Percentiles rank a stretch among this genome's conserved stretches.
These are phyloP conservation scores for Yamadazyma kitorensis DNA, from an alignment of 805 yeast species.

Conservation along the genomic window DNA sequence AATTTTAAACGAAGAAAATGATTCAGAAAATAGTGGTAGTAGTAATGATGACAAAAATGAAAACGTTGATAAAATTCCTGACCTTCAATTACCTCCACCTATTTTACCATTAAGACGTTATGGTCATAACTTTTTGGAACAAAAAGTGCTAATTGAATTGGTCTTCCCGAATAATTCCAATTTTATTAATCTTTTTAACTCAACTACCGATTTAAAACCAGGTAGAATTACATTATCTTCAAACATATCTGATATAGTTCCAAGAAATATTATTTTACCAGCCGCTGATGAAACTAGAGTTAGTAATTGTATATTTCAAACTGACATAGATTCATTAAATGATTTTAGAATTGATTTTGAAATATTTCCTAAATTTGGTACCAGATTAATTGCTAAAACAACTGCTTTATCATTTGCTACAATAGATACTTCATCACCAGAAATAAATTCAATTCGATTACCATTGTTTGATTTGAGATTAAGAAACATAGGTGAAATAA, in stretches of 20 bases:
- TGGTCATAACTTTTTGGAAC: constrained; percentile 94
- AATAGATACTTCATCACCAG: constrained; percentile 39
- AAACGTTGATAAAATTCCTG: constrained; percentile 77
- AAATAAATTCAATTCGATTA: constrained; percentile 43
- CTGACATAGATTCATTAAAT: constrained; percentile 61
- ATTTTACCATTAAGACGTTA: constrained; percentile 89
- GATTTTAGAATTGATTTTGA: constrained; percentile 81
- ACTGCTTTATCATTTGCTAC: constrained; percentile 62
- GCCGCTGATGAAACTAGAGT: constrained; percentile 53
- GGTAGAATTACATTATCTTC: constrained; percentile 85
- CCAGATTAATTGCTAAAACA: constrained; percentile 85
- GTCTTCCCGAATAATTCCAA: constrained; percentile 51
- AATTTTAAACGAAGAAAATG: constrained; percentile 27
- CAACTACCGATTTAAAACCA: constrained; percentile 49
- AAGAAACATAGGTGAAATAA: constrained; percentile 76
- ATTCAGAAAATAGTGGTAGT: constrained; percentile 39
- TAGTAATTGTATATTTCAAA: constrained; percentile 72
- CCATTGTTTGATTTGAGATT: constrained; percentile 83
- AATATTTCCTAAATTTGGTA: constrained; percentile 91
- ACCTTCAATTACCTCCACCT: constrained; percentile 91
- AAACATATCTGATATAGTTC: constrained; percentile 74
- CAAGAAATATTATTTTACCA: constrained; percentile 81
- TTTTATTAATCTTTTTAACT: constrained; percentile 47
- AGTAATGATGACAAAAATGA: constrained; percentile 22
- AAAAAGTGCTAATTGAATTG: constrained; percentile 79